A percentile compares a stretch with the other conserved stretches of the same genome.
These are phyloP conservation scores for Apiospora aurea DNA, from an alignment of 2,329 filamentous ascomycete genomes.

Conservation along the genomic window DNA sequence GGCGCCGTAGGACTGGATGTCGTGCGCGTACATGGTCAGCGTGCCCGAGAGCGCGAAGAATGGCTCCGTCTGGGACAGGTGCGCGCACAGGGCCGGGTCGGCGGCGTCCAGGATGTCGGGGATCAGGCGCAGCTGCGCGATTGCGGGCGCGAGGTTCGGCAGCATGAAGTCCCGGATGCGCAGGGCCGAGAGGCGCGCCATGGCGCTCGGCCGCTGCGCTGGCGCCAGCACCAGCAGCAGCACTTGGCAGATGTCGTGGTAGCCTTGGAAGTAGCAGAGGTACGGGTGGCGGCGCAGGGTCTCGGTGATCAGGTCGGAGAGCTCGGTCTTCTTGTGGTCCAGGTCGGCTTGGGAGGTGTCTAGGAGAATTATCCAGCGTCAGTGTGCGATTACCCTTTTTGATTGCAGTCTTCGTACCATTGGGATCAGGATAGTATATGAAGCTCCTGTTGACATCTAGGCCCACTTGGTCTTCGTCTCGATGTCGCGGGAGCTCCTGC, in stretches of 20 bases:
- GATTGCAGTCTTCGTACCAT: constrained; percentile 59
- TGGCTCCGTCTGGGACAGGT: constrained; percentile 80
- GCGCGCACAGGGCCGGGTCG: constrained; percentile 74
- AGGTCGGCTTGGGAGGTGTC: constrained; percentile 75
- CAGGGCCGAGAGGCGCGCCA: constrained; percentile 84
- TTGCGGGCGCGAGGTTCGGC: constrained; percentile 79
- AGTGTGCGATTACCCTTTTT: background rate
- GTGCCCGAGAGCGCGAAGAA: constrained; percentile 95
- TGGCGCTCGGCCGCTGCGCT: constrained; percentile 64
- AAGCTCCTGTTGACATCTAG: constrained; percentile 97
- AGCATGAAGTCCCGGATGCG: constrained; percentile 98
- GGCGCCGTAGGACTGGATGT: constrained; percentile 87
- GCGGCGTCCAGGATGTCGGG: constrained; percentile 78
- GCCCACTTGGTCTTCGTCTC: constrained; percentile 88
- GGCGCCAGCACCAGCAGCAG: constrained; percentile 83
- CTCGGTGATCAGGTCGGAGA: constrained; percentile 81
- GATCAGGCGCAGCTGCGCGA: constrained; percentile 86
- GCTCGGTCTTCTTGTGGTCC: constrained; percentile 72
- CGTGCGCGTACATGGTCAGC: constrained; percentile 94
- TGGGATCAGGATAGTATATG: constrained; percentile 90
- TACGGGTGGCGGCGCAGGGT: constrained; percentile 82
- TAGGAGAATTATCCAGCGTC: constrained; percentile 42
- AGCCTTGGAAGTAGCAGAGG: constrained; percentile 97
- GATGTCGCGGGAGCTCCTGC: constrained; percentile 74
- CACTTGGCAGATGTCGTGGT: constrained; percentile 98